Evolutionary conservation across 2,329 filamentous ascomycete genomes (phyloP).

Genomic region (Penicillium decumbens): DNA sequence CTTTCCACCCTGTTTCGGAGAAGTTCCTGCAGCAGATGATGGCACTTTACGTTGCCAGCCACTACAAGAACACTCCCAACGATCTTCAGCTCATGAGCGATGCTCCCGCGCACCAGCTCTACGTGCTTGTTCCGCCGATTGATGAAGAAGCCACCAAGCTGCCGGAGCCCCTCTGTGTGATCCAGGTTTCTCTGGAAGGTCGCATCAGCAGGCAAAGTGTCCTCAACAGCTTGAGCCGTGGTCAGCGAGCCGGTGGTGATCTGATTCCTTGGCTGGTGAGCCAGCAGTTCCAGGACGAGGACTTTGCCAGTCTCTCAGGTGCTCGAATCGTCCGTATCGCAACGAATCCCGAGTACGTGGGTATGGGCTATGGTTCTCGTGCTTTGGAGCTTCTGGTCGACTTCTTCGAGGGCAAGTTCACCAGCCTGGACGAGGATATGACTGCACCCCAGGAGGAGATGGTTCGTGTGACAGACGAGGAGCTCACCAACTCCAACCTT

Average conservation of each 20-base stretch:
- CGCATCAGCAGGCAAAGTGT: slow-evolving; percentile 92
- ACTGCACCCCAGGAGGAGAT: slow-evolving; percentile 54
- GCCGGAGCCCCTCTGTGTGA: slow-evolving; percentile 88
- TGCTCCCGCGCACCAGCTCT: slow-evolving; percentile 92
- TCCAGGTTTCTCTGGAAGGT: slow-evolving; percentile 91
- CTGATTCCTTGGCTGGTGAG: slow-evolving; percentile 96
- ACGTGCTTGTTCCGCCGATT: slow-evolving; percentile 84
- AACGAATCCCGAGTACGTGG: slow-evolving; percentile 87
- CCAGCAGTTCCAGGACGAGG: slow-evolving; percentile 96
- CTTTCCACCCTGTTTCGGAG: slow-evolving; percentile 93
- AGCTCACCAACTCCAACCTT: slow-evolving; percentile 70
- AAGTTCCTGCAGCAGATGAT: slow-evolving; percentile 98
- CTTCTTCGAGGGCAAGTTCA: slow-evolving; percentile 93
- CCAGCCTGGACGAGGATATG: slow-evolving; percentile 71
- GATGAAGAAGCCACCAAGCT: slow-evolving; percentile 70
- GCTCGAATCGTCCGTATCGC: slow-evolving; percentile 91
- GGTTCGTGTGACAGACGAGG: slow-evolving; percentile 73
- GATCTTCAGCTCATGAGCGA: slow-evolving; percentile 99
- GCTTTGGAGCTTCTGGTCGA: slow-evolving; percentile 82
- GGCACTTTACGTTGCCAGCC: slow-evolving; percentile 90
- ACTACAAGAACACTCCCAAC: slow-evolving; percentile 97
- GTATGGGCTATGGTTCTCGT: slow-evolving; percentile 89
- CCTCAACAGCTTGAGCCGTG: slow-evolving; percentile 79
- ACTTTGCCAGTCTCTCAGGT: slow-evolving; percentile 89
- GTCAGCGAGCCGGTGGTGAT: slow-evolving; percentile 83